Conservation (phyloP, 2,329 filamentous ascomycete species). For the Akanthomyces muscarius region DNA sequence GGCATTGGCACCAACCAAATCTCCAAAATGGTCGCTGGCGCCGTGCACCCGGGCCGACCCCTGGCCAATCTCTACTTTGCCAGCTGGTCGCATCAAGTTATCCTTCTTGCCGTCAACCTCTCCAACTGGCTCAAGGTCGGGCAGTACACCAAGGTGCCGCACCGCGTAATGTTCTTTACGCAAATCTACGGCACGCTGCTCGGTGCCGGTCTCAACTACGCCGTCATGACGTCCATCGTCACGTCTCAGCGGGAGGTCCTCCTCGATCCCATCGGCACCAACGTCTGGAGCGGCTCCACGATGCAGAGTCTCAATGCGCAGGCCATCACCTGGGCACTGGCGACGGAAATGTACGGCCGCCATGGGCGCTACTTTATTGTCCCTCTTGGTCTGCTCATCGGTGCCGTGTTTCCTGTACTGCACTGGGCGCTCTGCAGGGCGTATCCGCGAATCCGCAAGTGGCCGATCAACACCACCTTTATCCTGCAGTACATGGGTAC, state of each 20-base stretch:
- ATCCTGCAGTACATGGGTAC: conserved; percentile 39
- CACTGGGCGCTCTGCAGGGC: conserved; percentile 29
- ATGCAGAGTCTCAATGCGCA: conserved; percentile 43
- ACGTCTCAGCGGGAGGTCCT: conserved; percentile 39
- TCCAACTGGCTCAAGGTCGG: conserved; percentile 33
- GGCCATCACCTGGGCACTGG: conserved; percentile 30
- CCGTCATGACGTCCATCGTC: conserved; percentile 44
- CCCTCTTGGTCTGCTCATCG: conserved; percentile 38
- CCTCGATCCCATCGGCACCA: conserved; percentile 36
- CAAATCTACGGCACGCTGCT: conserved; percentile 40
- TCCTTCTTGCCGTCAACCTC: conserved; percentile 30
- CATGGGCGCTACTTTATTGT: conserved; percentile 35
- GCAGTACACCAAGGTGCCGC: conserved; percentile 36
- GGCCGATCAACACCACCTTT: conserved; percentile 36
- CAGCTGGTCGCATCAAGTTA: conserved; percentile 31
- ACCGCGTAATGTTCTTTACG: conserved; percentile 36
- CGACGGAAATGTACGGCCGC: conserved; percentile 39
- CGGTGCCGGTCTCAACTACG: conserved; percentile 42
- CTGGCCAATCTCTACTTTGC: conserved; percentile 43
- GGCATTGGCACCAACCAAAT: conserved; percentile 24
- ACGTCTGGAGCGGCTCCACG: conserved; percentile 46
- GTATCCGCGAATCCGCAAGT: conserved; percentile 26
- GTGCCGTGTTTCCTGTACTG: conserved; percentile 38
- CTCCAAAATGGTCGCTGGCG: conserved; percentile 43
- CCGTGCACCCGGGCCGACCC: conserved; percentile 38